A percentile compares a stretch with the other conserved stretches of the same genome.
These are phyloP conservation scores for Arthroderma sp. DNA, from an alignment of 2,329 filamentous ascomycete species.

Conservation along the genomic window DNA sequence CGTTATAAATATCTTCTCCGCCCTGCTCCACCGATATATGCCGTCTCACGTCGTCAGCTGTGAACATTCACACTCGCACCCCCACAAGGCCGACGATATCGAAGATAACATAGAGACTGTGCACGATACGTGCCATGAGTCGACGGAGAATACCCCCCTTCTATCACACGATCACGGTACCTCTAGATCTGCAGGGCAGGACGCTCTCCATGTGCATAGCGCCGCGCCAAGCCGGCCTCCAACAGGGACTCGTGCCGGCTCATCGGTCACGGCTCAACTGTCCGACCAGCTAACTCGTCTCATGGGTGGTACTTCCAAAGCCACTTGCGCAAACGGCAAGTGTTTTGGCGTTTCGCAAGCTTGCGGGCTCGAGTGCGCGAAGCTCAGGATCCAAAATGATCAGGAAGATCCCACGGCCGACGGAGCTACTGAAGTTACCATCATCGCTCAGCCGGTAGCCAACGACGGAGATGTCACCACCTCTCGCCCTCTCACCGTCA, in stretches of 20 bases:
- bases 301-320: constrained; percentile 9
- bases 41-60: constrained; percentile 41
- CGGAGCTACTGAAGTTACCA: neutral
- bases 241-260: neutral
- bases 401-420: neutral
- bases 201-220: neutral
- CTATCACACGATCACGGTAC: neutral
- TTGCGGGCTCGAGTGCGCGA: constrained; percentile 50
- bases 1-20: constrained; percentile 36
- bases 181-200: neutral
- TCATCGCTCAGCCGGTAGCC: neutral
- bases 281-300: constrained; percentile 11
- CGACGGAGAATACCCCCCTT: constrained; percentile 8
- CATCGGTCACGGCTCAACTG: constrained; percentile 9
- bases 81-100: constrained; percentile 25
- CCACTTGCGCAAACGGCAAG: constrained; percentile 43
- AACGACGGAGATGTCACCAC: neutral
- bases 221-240: neutral
- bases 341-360: constrained; percentile 52
- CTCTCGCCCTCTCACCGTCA: neutral
- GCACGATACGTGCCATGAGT: constrained; percentile 15
- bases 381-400: constrained; percentile 25
- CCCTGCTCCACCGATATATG: constrained; percentile 36
- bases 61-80: constrained; percentile 33
- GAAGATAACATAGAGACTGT: constrained; percentile 21